phyloP scores from a whole-genome alignment of 768 basidiomycete genomes.

The Tulasnella sp. region DNA sequence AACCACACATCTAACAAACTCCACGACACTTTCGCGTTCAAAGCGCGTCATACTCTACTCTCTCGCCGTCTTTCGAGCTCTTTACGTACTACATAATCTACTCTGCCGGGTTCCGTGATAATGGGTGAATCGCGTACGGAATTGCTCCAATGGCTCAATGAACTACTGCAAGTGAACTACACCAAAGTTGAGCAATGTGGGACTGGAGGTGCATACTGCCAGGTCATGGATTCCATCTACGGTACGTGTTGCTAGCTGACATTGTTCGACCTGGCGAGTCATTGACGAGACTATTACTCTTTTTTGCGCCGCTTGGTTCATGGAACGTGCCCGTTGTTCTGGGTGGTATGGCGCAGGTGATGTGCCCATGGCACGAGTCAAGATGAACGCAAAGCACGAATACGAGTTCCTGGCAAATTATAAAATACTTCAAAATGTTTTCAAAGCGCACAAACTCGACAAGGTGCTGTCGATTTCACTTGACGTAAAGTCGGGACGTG shows the following conservation, averaged over 20 bases:
- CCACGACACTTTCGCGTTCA: no score
- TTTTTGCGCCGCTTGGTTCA: not conserved
- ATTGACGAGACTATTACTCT: not conserved
- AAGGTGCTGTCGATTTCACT: conserved; percentile 43
- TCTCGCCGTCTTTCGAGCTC: not conserved
- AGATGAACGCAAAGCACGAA: conserved; percentile 91
- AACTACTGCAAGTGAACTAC: conserved; percentile 80
- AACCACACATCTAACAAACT: no score
- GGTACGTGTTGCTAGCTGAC: conserved; percentile 36
- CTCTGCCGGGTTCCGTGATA: not conserved
- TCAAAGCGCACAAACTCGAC: conserved; percentile 88
- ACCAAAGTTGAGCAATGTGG: conserved; percentile 90
- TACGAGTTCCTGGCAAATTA: conserved; percentile 94
- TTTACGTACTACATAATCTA: not conserved
- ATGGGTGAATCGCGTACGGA: conserved; percentile 77
- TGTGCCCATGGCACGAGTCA: conserved; percentile 81
- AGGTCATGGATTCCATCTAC: conserved; percentile 89
- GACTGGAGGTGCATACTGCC: conserved; percentile 85
- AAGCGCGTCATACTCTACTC: no score
- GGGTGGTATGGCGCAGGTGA: conserved; percentile 46
- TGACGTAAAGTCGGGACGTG: conserved; percentile 1
- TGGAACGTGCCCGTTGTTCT: not conserved
- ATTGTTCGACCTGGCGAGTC: conserved; percentile 3
- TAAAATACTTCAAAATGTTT: conserved; percentile 86
- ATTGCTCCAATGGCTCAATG: conserved; percentile 85